phyloP scores from a whole-genome alignment of 345 rosid genomes.

The Acer yangbiense region DNA sequence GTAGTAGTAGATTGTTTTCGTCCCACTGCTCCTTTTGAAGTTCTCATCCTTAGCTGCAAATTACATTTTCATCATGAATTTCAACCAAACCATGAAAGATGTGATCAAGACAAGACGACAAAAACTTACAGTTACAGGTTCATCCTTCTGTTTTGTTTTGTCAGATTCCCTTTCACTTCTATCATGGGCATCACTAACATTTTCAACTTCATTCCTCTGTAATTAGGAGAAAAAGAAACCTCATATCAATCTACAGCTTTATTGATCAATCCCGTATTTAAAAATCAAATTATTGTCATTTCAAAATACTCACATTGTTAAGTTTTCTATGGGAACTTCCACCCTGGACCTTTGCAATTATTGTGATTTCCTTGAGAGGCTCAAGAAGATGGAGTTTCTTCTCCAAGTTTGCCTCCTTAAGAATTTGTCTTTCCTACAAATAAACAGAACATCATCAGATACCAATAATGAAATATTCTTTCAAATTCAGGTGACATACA shows the following conservation, averaged over 20 bases:
- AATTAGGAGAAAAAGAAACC: constrained; percentile 1
- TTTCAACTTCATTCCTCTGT: constrained; percentile 34
- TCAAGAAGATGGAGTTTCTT: constrained; percentile 63
- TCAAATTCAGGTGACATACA: neutral
- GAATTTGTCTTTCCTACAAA: constrained; percentile 68
- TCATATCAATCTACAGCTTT: constrained; percentile 12
- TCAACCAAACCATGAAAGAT: constrained; percentile 1
- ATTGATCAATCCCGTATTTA: neutral
- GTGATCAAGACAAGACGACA: neutral
- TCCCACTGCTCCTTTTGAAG: constrained; percentile 22
- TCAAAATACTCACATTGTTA: constrained; percentile 45
- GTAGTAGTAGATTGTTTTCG: constrained; percentile 24
- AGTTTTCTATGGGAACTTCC: constrained; percentile 38
- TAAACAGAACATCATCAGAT: constrained; percentile 18
- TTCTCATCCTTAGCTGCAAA: constrained; percentile 27
- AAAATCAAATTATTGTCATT: neutral
- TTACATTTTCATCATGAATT: constrained; percentile 1
- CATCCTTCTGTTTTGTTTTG: constrained; percentile 15
- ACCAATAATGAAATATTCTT: neutral
- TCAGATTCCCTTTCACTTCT: constrained; percentile 19
- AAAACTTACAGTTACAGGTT: constrained; percentile 41
- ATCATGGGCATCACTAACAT: constrained; percentile 10
- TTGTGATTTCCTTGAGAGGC: constrained; percentile 44
- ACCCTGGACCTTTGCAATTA: constrained; percentile 21
- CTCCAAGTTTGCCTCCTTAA: constrained; percentile 79